phyloP scores from a whole-genome alignment of 2,329 filamentous ascomycete species.

The Colletotrichum simmondsii region DNA sequence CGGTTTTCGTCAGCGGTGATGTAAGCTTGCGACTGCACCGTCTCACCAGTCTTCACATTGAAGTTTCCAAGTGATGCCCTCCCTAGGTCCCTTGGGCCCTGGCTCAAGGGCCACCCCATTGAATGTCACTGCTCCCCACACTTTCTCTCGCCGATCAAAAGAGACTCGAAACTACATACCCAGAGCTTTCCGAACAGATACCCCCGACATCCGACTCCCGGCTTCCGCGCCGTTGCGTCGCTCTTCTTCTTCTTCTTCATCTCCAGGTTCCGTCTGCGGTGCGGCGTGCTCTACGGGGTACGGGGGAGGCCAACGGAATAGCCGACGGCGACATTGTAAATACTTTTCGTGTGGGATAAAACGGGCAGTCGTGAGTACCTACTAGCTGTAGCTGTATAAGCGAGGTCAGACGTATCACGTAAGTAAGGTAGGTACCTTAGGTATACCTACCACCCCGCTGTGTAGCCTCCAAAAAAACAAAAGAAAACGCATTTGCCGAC shows the following conservation, averaged over 20 bases:
- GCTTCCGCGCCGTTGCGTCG: constrained; percentile 13
- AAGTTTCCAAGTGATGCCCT: no score
- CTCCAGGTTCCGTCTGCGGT: neutral
- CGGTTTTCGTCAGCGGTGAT: neutral
- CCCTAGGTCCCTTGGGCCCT: neutral
- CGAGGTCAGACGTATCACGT: neutral
- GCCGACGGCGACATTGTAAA: neutral
- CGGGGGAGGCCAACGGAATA: neutral
- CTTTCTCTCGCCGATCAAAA: neutral
- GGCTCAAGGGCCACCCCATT: neutral
- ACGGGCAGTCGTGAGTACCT: neutral
- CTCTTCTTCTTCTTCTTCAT: neutral
- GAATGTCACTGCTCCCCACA: neutral
- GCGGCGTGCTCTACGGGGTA: neutral
- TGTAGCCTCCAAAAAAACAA: no score
- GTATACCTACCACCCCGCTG: neutral
- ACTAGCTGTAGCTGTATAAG: neutral
- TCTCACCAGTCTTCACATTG: no score
- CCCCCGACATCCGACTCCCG: constrained; percentile 18
- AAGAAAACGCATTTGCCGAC: neutral
- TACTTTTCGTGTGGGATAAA: neutral
- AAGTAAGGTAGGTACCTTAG: neutral
- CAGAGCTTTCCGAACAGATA: neutral
- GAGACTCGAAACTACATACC: neutral
- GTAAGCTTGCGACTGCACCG: neutral